Base-by-base conservation (phyloP, 305 asterid species). In the Plantago lanceolata region DNA sequence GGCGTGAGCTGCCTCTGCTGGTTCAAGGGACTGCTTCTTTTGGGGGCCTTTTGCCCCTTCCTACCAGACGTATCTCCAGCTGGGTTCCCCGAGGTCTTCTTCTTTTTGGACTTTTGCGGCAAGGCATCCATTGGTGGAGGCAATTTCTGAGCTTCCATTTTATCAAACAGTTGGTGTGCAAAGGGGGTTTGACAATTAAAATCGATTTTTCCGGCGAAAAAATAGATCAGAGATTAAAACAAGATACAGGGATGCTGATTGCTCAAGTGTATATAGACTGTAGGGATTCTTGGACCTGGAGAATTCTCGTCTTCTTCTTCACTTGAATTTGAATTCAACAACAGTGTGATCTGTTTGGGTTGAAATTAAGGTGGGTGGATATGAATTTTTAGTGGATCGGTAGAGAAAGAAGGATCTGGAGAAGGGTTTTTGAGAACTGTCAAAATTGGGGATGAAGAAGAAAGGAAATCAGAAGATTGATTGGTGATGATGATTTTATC, bases 81-180 rank as follows among this genome's bases (percentile, higher is more conserved):
- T 50, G 56, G 28, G 19, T 29, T 17, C 19, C n/a, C 40, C 28
- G 5, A 12, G 13, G 37, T 15, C 61, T 14, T 28, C 61, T 56
- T 56, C 45, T 56, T 56, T 19, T 56, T 56, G 45, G 15, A 3
- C 45, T n/a, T 29, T 17, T 55, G 28, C 59, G 16, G 28, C 5
- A 40, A 26, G 33, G 45, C 5, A 28, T 56, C 61, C 15, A 26
- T 29, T 18, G 61, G 9, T 16, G 37, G 2, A 16, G 61, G 24
- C 33, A 56, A 56, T 56, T 29, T 55, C 19, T 28, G 60, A 24
- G 60, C 31, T 28, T 55, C 60, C 60, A 55, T 55, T 55, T 3
- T 12, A 40, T 40, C 45, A 40, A 40, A 40, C 45, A 40, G 45
- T 40, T 9, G 45, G 45, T 40, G 45, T 40, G 45, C 45, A 40